These are phyloP conservation scores for Mycena venus DNA, from an alignment of 768 basidiomycete genomes.

Conservation along the genomic window DNA sequence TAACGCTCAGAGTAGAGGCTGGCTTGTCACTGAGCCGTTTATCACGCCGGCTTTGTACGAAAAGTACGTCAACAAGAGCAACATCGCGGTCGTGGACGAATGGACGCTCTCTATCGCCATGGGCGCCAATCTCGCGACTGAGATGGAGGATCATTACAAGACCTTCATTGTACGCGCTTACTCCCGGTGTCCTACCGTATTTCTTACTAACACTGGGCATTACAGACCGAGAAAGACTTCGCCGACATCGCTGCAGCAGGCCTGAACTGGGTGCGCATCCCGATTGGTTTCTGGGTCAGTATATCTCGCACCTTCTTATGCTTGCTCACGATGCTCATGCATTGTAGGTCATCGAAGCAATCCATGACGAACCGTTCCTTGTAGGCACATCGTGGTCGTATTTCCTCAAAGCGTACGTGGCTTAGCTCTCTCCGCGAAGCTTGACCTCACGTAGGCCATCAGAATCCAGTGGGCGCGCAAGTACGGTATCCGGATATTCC, in stretches of 20 bases:
- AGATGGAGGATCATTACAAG: constrained; percentile 85
- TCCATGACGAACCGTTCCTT: constrained; percentile 86
- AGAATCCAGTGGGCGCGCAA: constrained; percentile 89
- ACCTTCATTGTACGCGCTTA: constrained; percentile 81
- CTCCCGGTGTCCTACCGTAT: neutral
- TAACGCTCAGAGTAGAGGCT: constrained; percentile 51
- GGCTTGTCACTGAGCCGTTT: constrained; percentile 83
- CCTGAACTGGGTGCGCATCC: constrained; percentile 89
- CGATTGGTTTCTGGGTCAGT: constrained; percentile 81
- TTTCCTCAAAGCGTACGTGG: constrained; percentile 58
- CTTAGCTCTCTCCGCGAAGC: constrained; percentile 45
- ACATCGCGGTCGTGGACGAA: constrained; percentile 70
- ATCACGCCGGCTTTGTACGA: constrained; percentile 80
- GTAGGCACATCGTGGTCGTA: constrained; percentile 80
- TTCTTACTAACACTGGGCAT: constrained; percentile 2
- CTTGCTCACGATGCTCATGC: neutral
- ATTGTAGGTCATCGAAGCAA: constrained; percentile 73
- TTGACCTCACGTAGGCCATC: constrained; percentile 43
- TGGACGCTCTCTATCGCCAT: constrained; percentile 82
- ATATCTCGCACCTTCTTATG: neutral
- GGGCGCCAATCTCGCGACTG: constrained; percentile 72
- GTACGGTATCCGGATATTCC: constrained; percentile 90
- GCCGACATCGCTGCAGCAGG: constrained; percentile 83
- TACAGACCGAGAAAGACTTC: constrained; percentile 80
- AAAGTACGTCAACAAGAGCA: constrained; percentile 62